phyloP scores from a whole-genome alignment of 192 early-diverging fungal genomes.

The Dispira parvispora region DNA sequence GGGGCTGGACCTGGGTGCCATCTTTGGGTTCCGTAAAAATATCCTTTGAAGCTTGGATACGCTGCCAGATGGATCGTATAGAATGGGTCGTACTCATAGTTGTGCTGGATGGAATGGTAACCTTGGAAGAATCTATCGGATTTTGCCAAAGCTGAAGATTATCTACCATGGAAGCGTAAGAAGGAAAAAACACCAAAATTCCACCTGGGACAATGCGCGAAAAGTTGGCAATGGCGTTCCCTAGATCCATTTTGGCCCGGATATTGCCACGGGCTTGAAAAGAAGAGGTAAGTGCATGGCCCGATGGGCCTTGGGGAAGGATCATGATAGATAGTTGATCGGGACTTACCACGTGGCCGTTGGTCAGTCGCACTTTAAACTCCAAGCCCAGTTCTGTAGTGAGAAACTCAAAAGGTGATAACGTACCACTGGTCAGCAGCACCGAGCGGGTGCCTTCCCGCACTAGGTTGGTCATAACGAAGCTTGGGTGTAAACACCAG shows the following conservation, averaged over 20 bases:
- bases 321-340: constrained; percentile 32
- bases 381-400: constrained; percentile 35
- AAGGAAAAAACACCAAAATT: constrained; percentile 35
- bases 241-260: constrained; percentile 28
- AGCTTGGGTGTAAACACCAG: constrained; percentile 42
- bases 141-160: constrained; percentile 24
- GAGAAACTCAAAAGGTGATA: constrained; percentile 38
- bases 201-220: constrained; percentile 28
- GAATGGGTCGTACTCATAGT: not conserved
- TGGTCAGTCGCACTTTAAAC: constrained; percentile 30
- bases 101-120: not conserved
- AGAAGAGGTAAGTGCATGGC: constrained; percentile 21
- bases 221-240: constrained; percentile 29
- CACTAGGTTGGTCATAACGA: constrained; percentile 35
- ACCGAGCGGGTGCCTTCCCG: constrained; percentile 22
- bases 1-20: constrained; percentile 14
- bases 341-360: constrained; percentile 34
- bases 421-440: constrained; percentile 46
- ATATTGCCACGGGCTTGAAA: constrained; percentile 19
- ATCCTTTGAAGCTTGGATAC: constrained; percentile 20
- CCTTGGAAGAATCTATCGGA: not conserved
- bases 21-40: constrained; percentile 29
- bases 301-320: constrained; percentile 23
- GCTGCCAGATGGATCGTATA: constrained; percentile 17
- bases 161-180: constrained; percentile 24